phyloP scores from a whole-genome alignment of 2,329 filamentous ascomycete species.

The Cladophialophora immunda region DNA sequence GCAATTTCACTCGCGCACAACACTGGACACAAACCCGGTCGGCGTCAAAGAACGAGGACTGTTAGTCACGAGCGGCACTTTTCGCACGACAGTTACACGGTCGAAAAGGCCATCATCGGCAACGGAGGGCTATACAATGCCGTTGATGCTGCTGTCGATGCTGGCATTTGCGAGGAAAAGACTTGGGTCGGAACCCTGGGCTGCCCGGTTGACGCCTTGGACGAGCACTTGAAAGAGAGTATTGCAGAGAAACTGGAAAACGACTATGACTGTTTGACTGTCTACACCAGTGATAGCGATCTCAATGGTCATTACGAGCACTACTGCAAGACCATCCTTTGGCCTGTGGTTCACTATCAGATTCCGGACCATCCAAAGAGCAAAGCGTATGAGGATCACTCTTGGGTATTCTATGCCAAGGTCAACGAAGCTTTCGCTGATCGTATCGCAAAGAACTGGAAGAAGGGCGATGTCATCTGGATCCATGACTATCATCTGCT shows the following conservation, averaged over 20 bases:
- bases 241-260: constrained; percentile 83
- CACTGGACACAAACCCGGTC: constrained; percentile 7
- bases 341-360: constrained; percentile 98
- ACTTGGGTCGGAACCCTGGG: constrained; percentile 93
- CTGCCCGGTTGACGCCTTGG: constrained; percentile 89
- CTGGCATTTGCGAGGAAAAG: constrained; percentile 75
- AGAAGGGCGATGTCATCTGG: constrained; percentile 92
- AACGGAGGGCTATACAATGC: constrained; percentile 93
- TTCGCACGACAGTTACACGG: constrained; percentile 80
- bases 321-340: constrained; percentile 97
- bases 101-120: constrained; percentile 86
- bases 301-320: constrained; percentile 94
- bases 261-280: constrained; percentile 76
- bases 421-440: constrained; percentile 94
- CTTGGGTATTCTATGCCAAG: constrained; percentile 92
- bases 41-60: constrained; percentile 41
- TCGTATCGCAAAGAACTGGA: constrained; percentile 89
- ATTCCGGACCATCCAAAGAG: constrained; percentile 98
- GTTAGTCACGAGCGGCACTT: constrained; percentile 75
- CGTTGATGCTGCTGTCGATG: constrained; percentile 76
- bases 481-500: constrained; percentile 95
- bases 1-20: constrained; percentile 21
- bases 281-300: constrained; percentile 85
- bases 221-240: constrained; percentile 77
- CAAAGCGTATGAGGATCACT: constrained; percentile 97